These are phyloP conservation scores for Psilocybe cubensis DNA, from an alignment of 768 basidiomycete species.

Conservation along the genomic window DNA sequence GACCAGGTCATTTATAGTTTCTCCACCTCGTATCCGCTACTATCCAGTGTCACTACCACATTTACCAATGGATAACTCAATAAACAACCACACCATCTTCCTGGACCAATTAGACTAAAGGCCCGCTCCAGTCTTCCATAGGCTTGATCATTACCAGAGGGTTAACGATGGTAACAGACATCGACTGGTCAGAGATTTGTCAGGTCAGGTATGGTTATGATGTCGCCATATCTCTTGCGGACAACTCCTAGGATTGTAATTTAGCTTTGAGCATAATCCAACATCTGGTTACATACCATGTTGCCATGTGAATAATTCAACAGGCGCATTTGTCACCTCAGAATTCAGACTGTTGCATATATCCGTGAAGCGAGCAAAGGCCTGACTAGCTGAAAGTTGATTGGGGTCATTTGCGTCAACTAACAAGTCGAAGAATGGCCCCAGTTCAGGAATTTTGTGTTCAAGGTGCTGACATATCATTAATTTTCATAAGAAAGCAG, in stretches of 20 bases:
- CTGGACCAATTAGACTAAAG: no score
- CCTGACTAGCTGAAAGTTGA: background rate
- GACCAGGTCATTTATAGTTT: no score
- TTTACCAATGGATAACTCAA: no score
- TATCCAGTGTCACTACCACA: no score
- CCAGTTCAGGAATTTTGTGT: background rate
- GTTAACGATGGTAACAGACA: no score
- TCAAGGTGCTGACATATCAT: background rate
- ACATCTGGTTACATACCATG: background rate
- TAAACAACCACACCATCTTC: no score
- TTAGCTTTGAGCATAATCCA: background rate
- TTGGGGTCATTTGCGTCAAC: background rate
- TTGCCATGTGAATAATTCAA: background rate
- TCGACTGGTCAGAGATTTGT: no score
- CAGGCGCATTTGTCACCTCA: background rate
- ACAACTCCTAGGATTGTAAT: background rate
- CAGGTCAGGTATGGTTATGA: background rate
- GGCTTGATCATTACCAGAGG: no score
- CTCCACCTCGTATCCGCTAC: no score
- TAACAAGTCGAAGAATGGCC: background rate
- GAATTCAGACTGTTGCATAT: background rate
- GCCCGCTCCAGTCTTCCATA: no score
- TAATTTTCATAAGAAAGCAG: background rate
- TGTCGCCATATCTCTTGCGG: background rate
- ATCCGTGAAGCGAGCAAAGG: background rate